phyloP scores from a whole-genome alignment of 768 basidiomycete species.

The Boletus rufocinnamomeus region DNA sequence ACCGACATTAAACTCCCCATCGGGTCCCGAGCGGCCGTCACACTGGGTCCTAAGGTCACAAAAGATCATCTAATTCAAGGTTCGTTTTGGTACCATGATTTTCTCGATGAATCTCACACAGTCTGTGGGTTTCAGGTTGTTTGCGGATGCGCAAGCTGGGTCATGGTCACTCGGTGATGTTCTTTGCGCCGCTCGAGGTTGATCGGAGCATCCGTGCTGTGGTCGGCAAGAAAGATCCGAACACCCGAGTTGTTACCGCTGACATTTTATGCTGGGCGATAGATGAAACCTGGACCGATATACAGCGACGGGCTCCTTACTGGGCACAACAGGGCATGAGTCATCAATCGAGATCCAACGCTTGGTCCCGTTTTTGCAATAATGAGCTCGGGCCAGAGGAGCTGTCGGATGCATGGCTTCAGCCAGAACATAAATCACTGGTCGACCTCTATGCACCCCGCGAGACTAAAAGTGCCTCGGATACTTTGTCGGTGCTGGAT shows the following conservation, averaged over 20 bases:
- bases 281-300: constrained; percentile 39
- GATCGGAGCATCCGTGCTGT: constrained; percentile 37
- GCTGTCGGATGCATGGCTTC: constrained; percentile 36
- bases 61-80: too few relatives aligned
- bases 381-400: neutral
- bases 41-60: too few relatives aligned
- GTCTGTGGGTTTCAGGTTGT: constrained; percentile 37
- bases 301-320: neutral
- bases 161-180: constrained; percentile 46
- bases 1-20: too few relatives aligned
- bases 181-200: constrained; percentile 45
- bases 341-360: constrained; percentile 5
- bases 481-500: neutral
- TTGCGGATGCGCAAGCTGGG: constrained; percentile 55
- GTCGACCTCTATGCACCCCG: constrained; percentile 34
- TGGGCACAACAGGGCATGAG: constrained; percentile 29
- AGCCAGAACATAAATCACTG: constrained; percentile 38
- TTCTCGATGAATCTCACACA: too few relatives aligned
- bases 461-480: neutral
- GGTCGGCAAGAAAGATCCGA: constrained; percentile 2
- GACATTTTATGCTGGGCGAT: constrained; percentile 48
- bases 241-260: neutral
- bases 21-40: too few relatives aligned
- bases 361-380: constrained; percentile 16
- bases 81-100: too few relatives aligned